Base-by-base conservation (phyloP, 164 flowering plant genomes). In the Litsea cubeba region DNA sequence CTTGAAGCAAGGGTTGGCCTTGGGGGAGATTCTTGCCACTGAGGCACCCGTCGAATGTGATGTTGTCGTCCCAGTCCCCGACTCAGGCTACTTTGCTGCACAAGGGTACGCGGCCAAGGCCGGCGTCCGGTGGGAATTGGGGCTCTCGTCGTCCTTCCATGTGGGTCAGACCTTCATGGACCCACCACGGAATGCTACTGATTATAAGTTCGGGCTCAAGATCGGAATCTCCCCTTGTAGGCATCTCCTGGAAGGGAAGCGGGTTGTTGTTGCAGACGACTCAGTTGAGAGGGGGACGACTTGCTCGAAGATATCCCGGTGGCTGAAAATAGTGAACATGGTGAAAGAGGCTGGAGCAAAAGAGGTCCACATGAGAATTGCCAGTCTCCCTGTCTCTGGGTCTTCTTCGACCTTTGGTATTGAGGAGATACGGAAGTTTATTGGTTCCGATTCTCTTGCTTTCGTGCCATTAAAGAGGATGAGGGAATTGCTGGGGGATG, bases 281-380 rank as follows among this genome's bases (percentile, higher is more conserved):
- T 93, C 98, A 5, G 93, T 95, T 63, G 97, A 91, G 24, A 88
- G 97, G 72, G 97, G 97, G 26, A 95, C 97, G 2, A 91, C 97
- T 0, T 89, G 91, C 15, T 89, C 95, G 2, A 93, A 91, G 75
- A 95, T 95, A 76, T 95, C 93, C 35, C 80, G 95, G 86, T 54
- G 40, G 40, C 40, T 5, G 40, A 32, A 32, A 32, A 32, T 32
- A 5, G 40, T 32, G 40, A 32, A 32, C 3, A 32, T 95, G 79
- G 10, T 95, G 3, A 91, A 87, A 81, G 97, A 93, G 65, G 89
- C 95, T 2, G 98, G 97, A 1, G 97, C 97, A 0, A 91, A 88
- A 71, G 98, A 95, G 80, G 95, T 95, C 62, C 97, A 93, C 71
- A 93, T 93, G 97, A 90, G 98, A 81, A 95, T 95, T 51, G 95